Evolutionary conservation across 1,284 basidiomycete genomes (phyloP).

Genomic region (Rhodotorula sp.): DNA sequence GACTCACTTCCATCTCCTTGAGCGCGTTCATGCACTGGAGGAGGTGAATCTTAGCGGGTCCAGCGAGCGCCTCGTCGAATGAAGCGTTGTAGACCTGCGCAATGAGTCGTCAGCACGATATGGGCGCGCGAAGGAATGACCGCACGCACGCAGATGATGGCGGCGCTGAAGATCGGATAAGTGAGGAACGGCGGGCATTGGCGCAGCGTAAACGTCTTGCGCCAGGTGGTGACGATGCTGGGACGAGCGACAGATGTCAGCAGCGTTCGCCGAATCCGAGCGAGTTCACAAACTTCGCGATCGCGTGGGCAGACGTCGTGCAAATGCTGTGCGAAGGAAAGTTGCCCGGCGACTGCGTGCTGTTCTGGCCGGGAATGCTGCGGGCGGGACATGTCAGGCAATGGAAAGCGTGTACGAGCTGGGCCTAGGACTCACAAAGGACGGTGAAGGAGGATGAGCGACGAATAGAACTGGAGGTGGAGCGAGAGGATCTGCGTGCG

Average conservation of each 20-base stretch:
- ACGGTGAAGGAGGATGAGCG: conserved; percentile 71
- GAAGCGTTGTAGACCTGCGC: conserved; percentile 45
- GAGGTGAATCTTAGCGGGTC: conserved; percentile 56
- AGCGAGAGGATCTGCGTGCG: conserved; percentile 66
- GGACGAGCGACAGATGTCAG: background rate
- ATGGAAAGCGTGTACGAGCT: background rate
- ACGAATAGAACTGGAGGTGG: conserved; percentile 84
- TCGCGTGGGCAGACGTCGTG: conserved; percentile 70
- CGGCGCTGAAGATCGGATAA: conserved; percentile 78
- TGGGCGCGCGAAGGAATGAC: background rate
- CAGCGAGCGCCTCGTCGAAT: conserved; percentile 43
- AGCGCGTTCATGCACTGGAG: conserved; percentile 67
- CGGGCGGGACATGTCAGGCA: background rate
- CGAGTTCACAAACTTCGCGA: conserved; percentile 56
- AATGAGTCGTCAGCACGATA: too few relatives aligned
- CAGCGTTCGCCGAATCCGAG: background rate
- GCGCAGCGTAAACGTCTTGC: conserved; percentile 58
- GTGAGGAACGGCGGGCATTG: conserved; percentile 70
- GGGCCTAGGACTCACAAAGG: conserved; percentile 54
- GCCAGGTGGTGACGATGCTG: conserved; percentile 56
- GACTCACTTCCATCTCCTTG: conserved; percentile 62
- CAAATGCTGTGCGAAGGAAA: conserved; percentile 62
- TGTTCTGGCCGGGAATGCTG: conserved; percentile 52
- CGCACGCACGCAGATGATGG: conserved; percentile 65
- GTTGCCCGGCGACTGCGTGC: conserved; percentile 59